Evolutionary conservation across 805 yeast genomes (phyloP).

Genomic region (Torulaspora quercuum): DNA sequence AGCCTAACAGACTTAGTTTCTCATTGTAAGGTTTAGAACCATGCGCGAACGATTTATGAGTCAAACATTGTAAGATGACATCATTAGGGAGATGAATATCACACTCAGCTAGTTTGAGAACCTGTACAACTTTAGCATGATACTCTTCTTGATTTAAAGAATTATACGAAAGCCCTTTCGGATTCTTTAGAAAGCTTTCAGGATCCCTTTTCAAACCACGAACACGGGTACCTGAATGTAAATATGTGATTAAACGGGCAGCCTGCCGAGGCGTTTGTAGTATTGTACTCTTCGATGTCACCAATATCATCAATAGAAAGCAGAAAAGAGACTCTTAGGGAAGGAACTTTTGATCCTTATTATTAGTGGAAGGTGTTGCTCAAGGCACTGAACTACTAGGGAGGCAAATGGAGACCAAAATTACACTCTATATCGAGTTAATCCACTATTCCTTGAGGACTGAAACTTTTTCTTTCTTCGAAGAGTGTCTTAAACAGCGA

Average conservation of each 20-base stretch:
- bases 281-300: conserved; percentile 5
- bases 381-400: too few relatives aligned
- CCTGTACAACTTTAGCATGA: conserved; percentile 24
- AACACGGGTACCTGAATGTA: conserved; percentile 51
- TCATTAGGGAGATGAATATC: conserved; percentile 51
- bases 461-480: too few relatives aligned
- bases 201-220: conserved; percentile 73
- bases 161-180: conserved; percentile 51
- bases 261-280: conserved; percentile 6
- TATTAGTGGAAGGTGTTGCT: too few relatives aligned
- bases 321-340: not conserved
- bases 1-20: conserved; percentile 69
- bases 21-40: conserved; percentile 89
- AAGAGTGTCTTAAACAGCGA: too few relatives aligned
- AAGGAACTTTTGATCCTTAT: too few relatives aligned
- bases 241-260: conserved; percentile 38
- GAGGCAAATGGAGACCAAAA: too few relatives aligned
- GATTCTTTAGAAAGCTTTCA: conserved; percentile 48
- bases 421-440: too few relatives aligned
- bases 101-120: conserved; percentile 25
- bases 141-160: conserved; percentile 49
- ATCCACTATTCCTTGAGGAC: too few relatives aligned
- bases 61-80: conserved; percentile 70
- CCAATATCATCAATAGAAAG: conserved; percentile 5
- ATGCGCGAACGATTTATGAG: conserved; percentile 93